phyloP scores from a whole-genome alignment of 2,329 filamentous ascomycete species.

The Geosmithia flava region DNA sequence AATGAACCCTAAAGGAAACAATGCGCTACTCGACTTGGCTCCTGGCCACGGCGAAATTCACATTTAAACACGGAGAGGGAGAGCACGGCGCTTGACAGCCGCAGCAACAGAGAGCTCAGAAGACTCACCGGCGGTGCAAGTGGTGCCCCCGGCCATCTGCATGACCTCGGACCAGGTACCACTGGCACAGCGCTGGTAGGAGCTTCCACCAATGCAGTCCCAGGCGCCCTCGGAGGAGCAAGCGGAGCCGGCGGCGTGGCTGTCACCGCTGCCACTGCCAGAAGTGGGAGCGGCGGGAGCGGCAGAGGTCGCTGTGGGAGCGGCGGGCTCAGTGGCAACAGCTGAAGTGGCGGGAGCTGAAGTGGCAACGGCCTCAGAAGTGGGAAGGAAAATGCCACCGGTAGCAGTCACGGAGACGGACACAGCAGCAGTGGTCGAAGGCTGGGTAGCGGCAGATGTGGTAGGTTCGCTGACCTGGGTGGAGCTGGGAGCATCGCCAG shows the following conservation, averaged over 20 bases:
- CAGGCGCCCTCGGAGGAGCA: slow-evolving; percentile 36
- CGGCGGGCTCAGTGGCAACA: slow-evolving; percentile 10
- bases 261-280: slow-evolving; percentile 6
- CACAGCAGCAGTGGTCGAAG: not conserved
- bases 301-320: not conserved
- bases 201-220: slow-evolving; percentile 38
- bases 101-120: slow-evolving; percentile 12
- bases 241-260: slow-evolving; percentile 25
- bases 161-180: slow-evolving; percentile 34
- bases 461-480: slow-evolving; percentile 3
- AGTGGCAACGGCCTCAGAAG: not conserved
- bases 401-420: too few relatives aligned
- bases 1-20: too few relatives aligned
- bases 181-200: slow-evolving; percentile 42
- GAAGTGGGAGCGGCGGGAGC: not conserved
- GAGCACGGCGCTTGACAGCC: slow-evolving; percentile 13
- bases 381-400: too few relatives aligned
- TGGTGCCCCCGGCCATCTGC: slow-evolving; percentile 30
- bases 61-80: slow-evolving; percentile 7
- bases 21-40: not conserved
- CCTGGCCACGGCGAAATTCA: not conserved
- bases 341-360: not conserved
- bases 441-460: slow-evolving; percentile 7
- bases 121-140: slow-evolving; percentile 28
- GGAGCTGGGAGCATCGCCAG: slow-evolving; percentile 14